Evolutionary conservation across 768 basidiomycete species (phyloP).

Genomic region (Symmetrospora coprosmae): DNA sequence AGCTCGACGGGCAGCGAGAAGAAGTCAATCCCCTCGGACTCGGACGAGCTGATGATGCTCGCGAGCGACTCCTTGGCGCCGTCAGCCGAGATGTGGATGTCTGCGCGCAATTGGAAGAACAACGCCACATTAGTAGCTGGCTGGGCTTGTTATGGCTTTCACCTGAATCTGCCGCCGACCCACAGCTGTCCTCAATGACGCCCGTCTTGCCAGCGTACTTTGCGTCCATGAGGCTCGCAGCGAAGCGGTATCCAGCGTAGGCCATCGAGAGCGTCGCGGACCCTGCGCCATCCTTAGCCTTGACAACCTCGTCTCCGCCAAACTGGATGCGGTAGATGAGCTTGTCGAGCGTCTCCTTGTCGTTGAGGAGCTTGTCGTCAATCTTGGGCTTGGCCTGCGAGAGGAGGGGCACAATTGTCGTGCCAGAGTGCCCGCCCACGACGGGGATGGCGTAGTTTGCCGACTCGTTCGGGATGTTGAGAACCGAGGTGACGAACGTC

Average conservation of each 20-base stretch:
- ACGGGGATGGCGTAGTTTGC: slow-evolving; percentile 65
- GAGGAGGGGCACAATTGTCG: slow-evolving; percentile 84
- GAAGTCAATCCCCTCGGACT: slow-evolving; percentile 48
- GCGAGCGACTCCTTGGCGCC: slow-evolving; percentile 56
- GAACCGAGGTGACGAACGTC: slow-evolving; percentile 73
- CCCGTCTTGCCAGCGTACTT: slow-evolving; percentile 77
- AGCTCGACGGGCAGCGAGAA: slow-evolving; percentile 82
- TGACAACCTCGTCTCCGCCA: slow-evolving; percentile 94
- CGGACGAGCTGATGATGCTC: slow-evolving; percentile 58
- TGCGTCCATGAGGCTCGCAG: slow-evolving; percentile 65
- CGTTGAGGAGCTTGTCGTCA: slow-evolving; percentile 45
- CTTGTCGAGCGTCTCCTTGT: slow-evolving; percentile 42
- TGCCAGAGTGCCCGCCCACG: slow-evolving; percentile 85
- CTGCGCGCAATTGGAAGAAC: slow-evolving; percentile 41
- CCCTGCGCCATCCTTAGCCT: slow-evolving; percentile 86
- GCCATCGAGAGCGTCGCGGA: slow-evolving; percentile 87
- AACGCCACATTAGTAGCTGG: not conserved
- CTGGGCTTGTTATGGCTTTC: too few relatives aligned
- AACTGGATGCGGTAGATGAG: slow-evolving; percentile 80
- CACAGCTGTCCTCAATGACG: slow-evolving; percentile 40
- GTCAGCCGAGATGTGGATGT: slow-evolving; percentile 64
- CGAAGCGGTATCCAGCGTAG: slow-evolving; percentile 53
- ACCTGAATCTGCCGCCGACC: too few relatives aligned
- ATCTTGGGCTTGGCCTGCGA: slow-evolving; percentile 74
- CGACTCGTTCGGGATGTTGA: slow-evolving; percentile 52